Percentiles rank a stretch among this genome's conserved stretches.
Evolutionary conservation across 169 alveolate genomes (phyloP).

Genomic region (Hammondia hammondi): DNA sequence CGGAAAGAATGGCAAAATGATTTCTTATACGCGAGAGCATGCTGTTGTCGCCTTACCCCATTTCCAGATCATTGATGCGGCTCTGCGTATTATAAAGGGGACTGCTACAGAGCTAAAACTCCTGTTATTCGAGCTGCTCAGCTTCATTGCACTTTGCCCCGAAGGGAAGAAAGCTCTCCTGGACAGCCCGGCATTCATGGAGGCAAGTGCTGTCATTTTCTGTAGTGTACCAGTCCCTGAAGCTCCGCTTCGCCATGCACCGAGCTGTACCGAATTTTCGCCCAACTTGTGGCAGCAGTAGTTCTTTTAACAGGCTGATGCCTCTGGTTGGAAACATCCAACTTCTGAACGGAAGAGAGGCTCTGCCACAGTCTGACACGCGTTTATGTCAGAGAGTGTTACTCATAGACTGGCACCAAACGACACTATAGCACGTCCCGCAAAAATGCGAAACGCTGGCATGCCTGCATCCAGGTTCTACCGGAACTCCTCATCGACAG

Average conservation of each 20-base stretch:
- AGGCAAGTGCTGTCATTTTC: background rate
- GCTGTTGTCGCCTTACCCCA: background rate
- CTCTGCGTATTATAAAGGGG: background rate
- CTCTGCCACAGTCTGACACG: no score
- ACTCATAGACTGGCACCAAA: no score
- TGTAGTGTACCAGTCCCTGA: background rate
- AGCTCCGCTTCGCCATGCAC: no score
- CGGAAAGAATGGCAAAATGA: background rate
- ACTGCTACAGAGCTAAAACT: background rate
- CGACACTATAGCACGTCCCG: no score
- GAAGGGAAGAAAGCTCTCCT: background rate
- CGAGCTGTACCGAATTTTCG: no score
- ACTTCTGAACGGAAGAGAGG: no score
- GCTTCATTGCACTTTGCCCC: background rate
- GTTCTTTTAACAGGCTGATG: no score
- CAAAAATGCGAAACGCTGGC: background rate
- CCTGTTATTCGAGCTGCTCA: constrained; percentile 16
- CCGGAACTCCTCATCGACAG: background rate
- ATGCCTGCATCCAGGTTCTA: background rate
- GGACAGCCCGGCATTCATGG: background rate
- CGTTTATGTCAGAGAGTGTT: no score
- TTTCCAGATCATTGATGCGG: background rate
- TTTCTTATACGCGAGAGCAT: background rate
- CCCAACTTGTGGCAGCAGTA: no score
- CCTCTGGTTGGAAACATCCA: no score